Percentiles rank a stretch among this genome's conserved stretches.
These are phyloP conservation scores for Arachnopeziza araneosa DNA, from an alignment of 2,329 filamentous ascomycete genomes.

Conservation along the genomic window DNA sequence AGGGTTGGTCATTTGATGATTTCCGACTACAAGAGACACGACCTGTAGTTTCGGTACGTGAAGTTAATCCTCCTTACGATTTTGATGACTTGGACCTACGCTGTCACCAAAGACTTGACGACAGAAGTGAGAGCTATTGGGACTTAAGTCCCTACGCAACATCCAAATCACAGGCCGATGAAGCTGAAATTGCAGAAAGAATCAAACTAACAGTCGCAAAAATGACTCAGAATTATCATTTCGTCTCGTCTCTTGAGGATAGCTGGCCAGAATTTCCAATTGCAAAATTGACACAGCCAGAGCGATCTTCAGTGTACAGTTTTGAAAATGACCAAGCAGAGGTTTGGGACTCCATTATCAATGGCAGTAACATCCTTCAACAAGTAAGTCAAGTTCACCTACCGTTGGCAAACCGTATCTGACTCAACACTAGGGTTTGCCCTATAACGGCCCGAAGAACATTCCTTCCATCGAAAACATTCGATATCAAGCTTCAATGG, in stretches of 20 bases:
- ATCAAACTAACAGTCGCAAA: slow-evolving; percentile 18
- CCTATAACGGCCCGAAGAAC: neutral
- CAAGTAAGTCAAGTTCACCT: neutral
- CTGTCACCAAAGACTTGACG: slow-evolving; percentile 5
- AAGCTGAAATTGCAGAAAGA: slow-evolving; percentile 6
- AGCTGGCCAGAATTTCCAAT: neutral
- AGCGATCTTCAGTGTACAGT: neutral
- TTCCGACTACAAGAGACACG: neutral
- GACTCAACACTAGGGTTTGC: neutral
- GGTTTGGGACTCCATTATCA: slow-evolving; percentile 9
- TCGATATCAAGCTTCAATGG: neutral
- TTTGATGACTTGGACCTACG: slow-evolving; percentile 9
- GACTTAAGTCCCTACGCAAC: neutral
- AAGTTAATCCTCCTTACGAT: neutral
- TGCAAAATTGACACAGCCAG: neutral
- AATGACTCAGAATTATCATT: slow-evolving; percentile 19
- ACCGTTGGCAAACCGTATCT: neutral
- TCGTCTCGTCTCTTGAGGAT: slow-evolving; percentile 1
- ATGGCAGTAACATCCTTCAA: slow-evolving; percentile 5
- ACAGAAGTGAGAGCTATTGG: slow-evolving; percentile 7
- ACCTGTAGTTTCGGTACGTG: neutral
- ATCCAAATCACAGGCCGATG: neutral
- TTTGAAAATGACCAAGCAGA: slow-evolving; percentile 5
- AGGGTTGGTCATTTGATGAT: neutral
- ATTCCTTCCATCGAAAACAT: neutral